Evolutionary conservation across 1,284 basidiomycete species (phyloP), one percentile per base, ranked within the genome.

Genomic region (Rhodotorula glutinis): DNA sequence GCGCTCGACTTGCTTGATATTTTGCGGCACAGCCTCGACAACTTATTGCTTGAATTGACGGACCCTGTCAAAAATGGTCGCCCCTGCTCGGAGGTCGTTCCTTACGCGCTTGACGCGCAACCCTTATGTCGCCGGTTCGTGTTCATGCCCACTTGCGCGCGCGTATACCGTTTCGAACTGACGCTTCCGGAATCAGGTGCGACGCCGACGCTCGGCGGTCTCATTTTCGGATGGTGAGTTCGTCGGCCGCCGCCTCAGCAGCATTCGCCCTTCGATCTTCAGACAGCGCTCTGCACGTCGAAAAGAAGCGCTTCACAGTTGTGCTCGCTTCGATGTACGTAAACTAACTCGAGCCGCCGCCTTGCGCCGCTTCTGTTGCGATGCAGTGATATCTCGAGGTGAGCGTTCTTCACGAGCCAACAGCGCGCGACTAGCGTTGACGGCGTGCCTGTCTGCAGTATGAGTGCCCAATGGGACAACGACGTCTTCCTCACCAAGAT

Each of bases 151-250:
- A 27, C 49, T n/a, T 2, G 16, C 2, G 11, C 9, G 5, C 14
- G 11, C 2, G 10, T 3, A 49, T 10, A 25, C 4, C 27, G 27
- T 7, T 9, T 44, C 9, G n/a, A 9, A 3, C n/a, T 49, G n/a
- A 27, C n/a, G 10, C 49, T 29, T 14, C 25, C 33, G 33, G 33
- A 13, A 2, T 27, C 13, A 51, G 49, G 49, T 51, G 49, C 49
- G n/a, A 27, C 25, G 7, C 49, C 49, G 25, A 51, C 49, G 49
- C 49, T 51, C 49, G 49, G 49, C 25, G 49, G 49, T 4, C 16
- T 51, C 25, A 51, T 51, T 51, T 51, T 51, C 49, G 49, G 49
- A 51, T 51, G 49, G 49, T 51, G 16, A 25, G 49, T 51, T 51
- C 11, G 46, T 38, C 33, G 11, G 11, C 7, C 33, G 33, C 33